These are phyloP conservation scores for Chaetoscypha palmicola DNA, from an alignment of 2,329 filamentous ascomycete species.

Conservation along the genomic window DNA sequence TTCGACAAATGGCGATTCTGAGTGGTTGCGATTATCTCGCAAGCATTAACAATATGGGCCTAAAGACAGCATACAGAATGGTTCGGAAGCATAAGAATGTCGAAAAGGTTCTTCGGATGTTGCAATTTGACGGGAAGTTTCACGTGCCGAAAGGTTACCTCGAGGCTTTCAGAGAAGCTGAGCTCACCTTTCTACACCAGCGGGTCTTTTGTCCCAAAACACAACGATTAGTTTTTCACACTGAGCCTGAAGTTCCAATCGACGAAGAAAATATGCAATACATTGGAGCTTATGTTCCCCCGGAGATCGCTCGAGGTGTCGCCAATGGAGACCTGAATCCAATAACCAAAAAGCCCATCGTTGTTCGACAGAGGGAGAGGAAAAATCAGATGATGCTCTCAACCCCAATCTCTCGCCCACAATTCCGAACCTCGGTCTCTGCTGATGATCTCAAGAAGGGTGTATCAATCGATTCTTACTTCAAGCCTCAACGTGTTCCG, in stretches of 20 bases:
- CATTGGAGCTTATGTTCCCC: conserved; percentile 67
- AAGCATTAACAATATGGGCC: conserved; percentile 74
- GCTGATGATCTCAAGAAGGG: conserved; percentile 49
- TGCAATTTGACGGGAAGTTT: conserved; percentile 85
- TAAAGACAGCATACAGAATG: conserved; percentile 90
- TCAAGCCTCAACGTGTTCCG: conserved; percentile 55
- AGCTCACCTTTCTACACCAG: conserved; percentile 89
- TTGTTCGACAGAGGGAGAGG: conserved; percentile 22
- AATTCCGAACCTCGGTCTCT: conserved; percentile 22
- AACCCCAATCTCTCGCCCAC: conserved; percentile 16
- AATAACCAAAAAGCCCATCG: conserved; percentile 65
- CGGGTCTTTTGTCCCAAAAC: conserved; percentile 81
- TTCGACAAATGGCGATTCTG: conserved; percentile 90
- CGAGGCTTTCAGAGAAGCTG: conserved; percentile 74
- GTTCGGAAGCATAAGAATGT: conserved; percentile 84
- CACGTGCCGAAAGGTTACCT: conserved; percentile 76
- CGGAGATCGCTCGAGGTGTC: conserved; percentile 63
- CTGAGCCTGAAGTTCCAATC: conserved; percentile 54
- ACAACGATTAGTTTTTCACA: conserved; percentile 68
- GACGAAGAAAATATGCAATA: conserved; percentile 68
- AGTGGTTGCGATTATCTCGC: conserved; percentile 95
- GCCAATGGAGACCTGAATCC: conserved; percentile 80
- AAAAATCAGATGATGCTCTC: conserved; percentile 22
- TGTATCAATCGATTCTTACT: conserved; percentile 57
- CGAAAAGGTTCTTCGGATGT: conserved; percentile 71